Base-by-base conservation (phyloP, 2,329 filamentous ascomycete genomes). In the Fusarium armeniacum region DNA sequence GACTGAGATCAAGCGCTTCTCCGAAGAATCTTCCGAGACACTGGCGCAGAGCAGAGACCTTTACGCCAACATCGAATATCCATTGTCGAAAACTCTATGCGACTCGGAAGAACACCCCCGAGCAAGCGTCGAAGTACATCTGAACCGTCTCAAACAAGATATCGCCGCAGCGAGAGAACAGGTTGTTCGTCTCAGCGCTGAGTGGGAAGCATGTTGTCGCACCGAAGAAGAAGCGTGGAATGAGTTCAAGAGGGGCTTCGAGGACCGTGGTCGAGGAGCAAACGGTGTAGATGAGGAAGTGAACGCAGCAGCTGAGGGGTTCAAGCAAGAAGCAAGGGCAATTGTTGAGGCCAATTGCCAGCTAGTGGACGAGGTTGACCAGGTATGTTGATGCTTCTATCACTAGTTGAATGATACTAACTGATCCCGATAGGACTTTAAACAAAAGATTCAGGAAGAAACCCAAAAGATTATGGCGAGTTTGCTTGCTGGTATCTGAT, bases 81-180 rank as follows among this genome's bases (percentile, higher is more conserved):
- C 78, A 1, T 61, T 81, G 2, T 73, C 74, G 1, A 74, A 71
- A 2, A 81, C 79, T 0, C 57, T 78, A 5, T 81, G 78, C 20
- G 69, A 75, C 36, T 71, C 73, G 1, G 53, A 70, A 18, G 64
- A 54, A 1, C 54, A 72, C 11, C 69, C 76, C 1, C 56, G 56
- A n/a, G 75, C 74, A 1, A 77, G 70, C 0, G 65, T 81, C 2
- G 58, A 56, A 0, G 51, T 58, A 3, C 80, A 79, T 22, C 32
- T 80, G 5, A 32, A 65, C 1, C 53, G 40, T 2, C 44, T 80
- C 3, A 64, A 72, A 2, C 54, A 62, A 3, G 66, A 73, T 8
- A 56, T 80, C 4, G 36, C 36, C 1, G 47, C 44, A 1, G 76
- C 75, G 0, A 75, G 75, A 11, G 62, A 69, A 7, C 69, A 78